These are phyloP conservation scores for Sugiyamaella xylanicola DNA, from an alignment of 1,139 yeast species.

Conservation along the genomic window DNA sequence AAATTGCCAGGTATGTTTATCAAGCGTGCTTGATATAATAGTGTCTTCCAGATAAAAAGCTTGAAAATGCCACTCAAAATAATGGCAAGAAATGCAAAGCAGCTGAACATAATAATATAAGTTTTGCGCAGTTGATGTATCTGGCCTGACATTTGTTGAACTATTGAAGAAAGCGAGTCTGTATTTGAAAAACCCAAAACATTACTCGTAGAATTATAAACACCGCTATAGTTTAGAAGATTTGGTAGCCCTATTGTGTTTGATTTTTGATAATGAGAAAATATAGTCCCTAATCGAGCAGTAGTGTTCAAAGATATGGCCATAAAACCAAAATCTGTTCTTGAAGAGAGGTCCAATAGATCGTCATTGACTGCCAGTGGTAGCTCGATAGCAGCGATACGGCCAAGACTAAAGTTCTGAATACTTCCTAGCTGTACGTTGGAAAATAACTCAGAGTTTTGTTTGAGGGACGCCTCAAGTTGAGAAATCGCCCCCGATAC, in stretches of 20 bases:
- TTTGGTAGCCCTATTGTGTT: neutral
- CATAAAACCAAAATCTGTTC: slow-evolving; percentile 16
- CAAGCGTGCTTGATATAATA: slow-evolving; percentile 22
- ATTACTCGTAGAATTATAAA: neutral
- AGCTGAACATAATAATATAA: slow-evolving; percentile 22
- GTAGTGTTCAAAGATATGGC: slow-evolving; percentile 10
- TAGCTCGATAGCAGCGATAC: slow-evolving; percentile 21
- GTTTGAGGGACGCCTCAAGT: slow-evolving; percentile 25
- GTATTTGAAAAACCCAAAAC: too few relatives aligned
- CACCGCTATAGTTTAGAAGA: neutral
- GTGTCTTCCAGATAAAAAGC: slow-evolving; percentile 25
- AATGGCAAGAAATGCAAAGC: slow-evolving; percentile 21
- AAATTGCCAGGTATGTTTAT: slow-evolving; percentile 26
- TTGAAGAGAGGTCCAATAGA: neutral
- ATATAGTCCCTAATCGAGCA: neutral
- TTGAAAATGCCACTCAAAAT: slow-evolving; percentile 23
- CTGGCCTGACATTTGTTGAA: slow-evolving; percentile 2
- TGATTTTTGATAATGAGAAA: slow-evolving; percentile 1
- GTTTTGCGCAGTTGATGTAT: slow-evolving; percentile 13
- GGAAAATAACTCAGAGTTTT: slow-evolving; percentile 24
- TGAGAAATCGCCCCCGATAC: slow-evolving; percentile 25
- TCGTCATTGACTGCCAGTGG: slow-evolving; percentile 20
- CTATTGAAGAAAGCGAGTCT: too few relatives aligned
- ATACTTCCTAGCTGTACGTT: slow-evolving; percentile 22
- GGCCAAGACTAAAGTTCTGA: slow-evolving; percentile 22